Percentiles rank a stretch among this genome's conserved stretches.
These are phyloP conservation scores for Trichoderma endophyticum DNA, from an alignment of 2,329 filamentous ascomycete species.

Conservation along the genomic window DNA sequence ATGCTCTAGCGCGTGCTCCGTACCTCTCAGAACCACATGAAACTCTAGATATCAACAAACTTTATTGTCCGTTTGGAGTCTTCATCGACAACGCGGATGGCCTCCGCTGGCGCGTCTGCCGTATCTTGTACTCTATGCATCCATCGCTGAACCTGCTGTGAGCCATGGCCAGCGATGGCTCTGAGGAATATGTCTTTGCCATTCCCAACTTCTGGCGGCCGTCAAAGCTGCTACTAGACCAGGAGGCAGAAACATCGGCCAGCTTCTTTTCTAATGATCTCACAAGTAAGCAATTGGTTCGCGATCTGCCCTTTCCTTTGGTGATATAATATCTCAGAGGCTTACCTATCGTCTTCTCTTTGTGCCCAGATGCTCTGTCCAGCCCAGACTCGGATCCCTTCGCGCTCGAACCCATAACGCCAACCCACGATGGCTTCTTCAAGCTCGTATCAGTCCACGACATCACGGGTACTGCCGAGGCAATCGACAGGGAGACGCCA, in stretches of 20 bases:
- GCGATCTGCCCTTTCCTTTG: not conserved
- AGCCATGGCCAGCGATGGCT: conserved; percentile 38
- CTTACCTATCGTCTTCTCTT: not conserved
- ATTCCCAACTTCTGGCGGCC: conserved; percentile 59
- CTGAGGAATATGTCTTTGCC: conserved; percentile 56
- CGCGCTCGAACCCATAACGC: conserved; percentile 19
- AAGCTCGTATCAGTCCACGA: conserved; percentile 23
- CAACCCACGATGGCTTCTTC: conserved; percentile 33
- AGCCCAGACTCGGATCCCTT: conserved; percentile 22
- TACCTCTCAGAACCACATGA: not conserved
- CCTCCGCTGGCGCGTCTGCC: not conserved
- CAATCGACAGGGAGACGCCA: not conserved
- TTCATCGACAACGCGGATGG: not conserved
- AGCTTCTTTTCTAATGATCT: conserved; percentile 41
- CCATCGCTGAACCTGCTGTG: not conserved
- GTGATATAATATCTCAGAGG: not conserved
- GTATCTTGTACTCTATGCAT: conserved; percentile 2
- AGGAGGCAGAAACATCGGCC: conserved; percentile 31
- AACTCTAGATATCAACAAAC: not conserved
- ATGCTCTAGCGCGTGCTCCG: not conserved
- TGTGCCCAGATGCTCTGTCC: not conserved
- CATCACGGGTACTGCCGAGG: not conserved
- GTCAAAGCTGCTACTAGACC: conserved; percentile 47
- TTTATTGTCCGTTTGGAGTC: not conserved
- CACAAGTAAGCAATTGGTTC: conserved; percentile 27